A percentile compares a stretch with the other conserved stretches of the same genome.
phyloP scores from a whole-genome alignment of 495 filamentous ascomycete genomes.

The Hyaloscypha variabilis region DNA sequence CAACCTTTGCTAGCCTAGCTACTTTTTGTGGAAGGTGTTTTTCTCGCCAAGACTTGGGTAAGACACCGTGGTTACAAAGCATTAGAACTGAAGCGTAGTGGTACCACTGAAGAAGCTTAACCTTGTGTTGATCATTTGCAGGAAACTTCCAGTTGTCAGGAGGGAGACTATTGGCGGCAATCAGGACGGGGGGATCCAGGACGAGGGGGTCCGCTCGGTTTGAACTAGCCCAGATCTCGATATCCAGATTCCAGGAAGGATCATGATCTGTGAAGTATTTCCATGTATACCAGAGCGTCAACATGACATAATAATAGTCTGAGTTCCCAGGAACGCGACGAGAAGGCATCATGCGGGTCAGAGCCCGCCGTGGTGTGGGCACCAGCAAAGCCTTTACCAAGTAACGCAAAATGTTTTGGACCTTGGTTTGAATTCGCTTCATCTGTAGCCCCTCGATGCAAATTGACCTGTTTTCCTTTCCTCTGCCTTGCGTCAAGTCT shows the following conservation, averaged over 20 bases:
- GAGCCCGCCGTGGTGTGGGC: background rate
- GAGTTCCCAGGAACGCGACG: background rate
- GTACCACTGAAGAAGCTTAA: conserved; percentile 1
- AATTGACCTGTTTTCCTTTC: background rate
- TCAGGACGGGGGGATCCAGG: too few species aligned
- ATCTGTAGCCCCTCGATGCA: background rate
- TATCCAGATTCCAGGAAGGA: background rate
- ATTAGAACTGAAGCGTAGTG: background rate
- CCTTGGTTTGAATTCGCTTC: background rate
- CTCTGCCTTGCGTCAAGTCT: background rate
- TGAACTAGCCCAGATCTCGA: background rate
- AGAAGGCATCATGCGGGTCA: background rate
- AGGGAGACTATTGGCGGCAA: background rate
- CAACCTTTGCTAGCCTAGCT: background rate
- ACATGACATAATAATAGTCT: conserved; percentile 3
- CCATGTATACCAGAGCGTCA: background rate
- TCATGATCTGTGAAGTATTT: background rate
- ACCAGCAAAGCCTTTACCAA: background rate
- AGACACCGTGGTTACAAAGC: background rate
- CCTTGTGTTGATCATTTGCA: background rate
- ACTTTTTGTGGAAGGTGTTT: background rate
- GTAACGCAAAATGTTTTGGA: background rate
- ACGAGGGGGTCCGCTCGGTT: too few species aligned
- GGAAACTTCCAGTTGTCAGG: background rate
- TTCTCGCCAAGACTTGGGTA: background rate